Percentiles rank a stretch among this genome's conserved stretches.
Conservation (phyloP, 768 basidiomycete species). For the Guyanaporus albipodus region DNA sequence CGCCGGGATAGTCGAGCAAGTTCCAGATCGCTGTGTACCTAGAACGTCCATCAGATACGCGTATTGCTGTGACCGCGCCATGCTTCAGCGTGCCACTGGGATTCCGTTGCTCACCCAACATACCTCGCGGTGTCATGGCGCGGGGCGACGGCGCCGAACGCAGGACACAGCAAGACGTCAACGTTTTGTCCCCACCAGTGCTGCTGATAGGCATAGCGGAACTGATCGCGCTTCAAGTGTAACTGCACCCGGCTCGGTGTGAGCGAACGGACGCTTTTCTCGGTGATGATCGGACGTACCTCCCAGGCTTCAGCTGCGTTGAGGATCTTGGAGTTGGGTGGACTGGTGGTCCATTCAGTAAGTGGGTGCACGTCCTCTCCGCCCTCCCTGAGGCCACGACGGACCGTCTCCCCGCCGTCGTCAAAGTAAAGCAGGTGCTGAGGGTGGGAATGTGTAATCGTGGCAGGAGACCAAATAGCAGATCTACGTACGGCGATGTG, state of each 20-base stretch:
- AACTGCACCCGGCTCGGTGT: slow-evolving; percentile 19
- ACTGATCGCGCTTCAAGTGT: slow-evolving; percentile 30
- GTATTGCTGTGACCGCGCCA: too few relatives aligned
- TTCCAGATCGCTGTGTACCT: slow-evolving; percentile 44
- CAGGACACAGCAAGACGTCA: slow-evolving; percentile 40
- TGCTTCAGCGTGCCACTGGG: neutral
- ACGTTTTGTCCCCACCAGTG: slow-evolving; percentile 38
- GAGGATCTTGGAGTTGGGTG: slow-evolving; percentile 24
- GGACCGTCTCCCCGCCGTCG: slow-evolving; percentile 34
- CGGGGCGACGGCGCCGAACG: slow-evolving; percentile 33
- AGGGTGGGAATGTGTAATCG: neutral
- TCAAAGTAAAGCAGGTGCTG: slow-evolving; percentile 38
- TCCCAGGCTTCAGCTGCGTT: slow-evolving; percentile 27
- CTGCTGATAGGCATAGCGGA: slow-evolving; percentile 32
- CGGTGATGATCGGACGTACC: slow-evolving; percentile 13
- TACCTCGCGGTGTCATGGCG: slow-evolving; percentile 37
- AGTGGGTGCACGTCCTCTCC: slow-evolving; percentile 37
- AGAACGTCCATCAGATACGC: neutral
- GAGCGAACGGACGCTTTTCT: neutral
- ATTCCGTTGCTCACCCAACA: slow-evolving; percentile 22
- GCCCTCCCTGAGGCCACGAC: slow-evolving; percentile 18
- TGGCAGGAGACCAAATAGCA: too few relatives aligned
- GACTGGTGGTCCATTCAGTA: slow-evolving; percentile 35
- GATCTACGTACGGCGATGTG: slow-evolving; percentile 27
- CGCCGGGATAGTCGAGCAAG: slow-evolving; percentile 41